These are phyloP conservation scores for Blastobotrys peoriensis DNA, from an alignment of 805 yeast genomes.

Conservation along the genomic window DNA sequence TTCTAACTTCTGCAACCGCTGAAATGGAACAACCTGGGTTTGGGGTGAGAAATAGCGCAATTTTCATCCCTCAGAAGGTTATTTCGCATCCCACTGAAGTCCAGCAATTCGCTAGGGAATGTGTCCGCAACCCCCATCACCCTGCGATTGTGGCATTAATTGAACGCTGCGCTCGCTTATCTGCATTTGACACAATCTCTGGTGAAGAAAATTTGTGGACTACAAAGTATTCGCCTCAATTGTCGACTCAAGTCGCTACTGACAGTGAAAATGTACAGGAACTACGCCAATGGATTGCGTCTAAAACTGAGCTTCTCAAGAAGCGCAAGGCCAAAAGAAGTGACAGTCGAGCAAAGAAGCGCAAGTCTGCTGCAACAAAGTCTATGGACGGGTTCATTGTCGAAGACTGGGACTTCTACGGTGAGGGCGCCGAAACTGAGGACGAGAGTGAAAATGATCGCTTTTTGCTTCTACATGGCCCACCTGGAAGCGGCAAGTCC, in stretches of 20 bases:
- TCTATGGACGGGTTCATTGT: constrained; percentile 26
- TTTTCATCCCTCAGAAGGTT: constrained; percentile 7
- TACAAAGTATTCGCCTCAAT: constrained; percentile 14
- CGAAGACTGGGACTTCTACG: constrained; percentile 24
- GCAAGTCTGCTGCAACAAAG: not conserved
- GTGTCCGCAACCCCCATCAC: constrained; percentile 1
- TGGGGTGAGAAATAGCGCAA: not conserved
- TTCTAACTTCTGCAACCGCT: not conserved
- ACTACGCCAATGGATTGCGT: constrained; percentile 14
- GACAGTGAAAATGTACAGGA: constrained; percentile 3
- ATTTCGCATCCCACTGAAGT: constrained; percentile 7
- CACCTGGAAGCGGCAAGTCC: constrained; percentile 72
- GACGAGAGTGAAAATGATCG: constrained; percentile 4
- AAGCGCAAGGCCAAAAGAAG: not conserved
- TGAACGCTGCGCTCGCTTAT: constrained; percentile 3
- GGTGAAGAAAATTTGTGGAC: constrained; percentile 16
- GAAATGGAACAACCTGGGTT: not conserved
- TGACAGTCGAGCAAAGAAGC: constrained; percentile 9
- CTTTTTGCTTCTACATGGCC: constrained; percentile 48
- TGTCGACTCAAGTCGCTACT: constrained; percentile 9
- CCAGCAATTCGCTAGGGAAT: constrained; percentile 2
- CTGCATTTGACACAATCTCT: constrained; percentile 16
- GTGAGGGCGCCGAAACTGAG: constrained; percentile 14
- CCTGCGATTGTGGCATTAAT: constrained; percentile 8
- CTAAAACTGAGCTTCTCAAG: constrained; percentile 10